These are phyloP conservation scores for Phytophthora agathidicida DNA, from an alignment of 352 stramenopile genomes.

Conservation along the genomic window DNA sequence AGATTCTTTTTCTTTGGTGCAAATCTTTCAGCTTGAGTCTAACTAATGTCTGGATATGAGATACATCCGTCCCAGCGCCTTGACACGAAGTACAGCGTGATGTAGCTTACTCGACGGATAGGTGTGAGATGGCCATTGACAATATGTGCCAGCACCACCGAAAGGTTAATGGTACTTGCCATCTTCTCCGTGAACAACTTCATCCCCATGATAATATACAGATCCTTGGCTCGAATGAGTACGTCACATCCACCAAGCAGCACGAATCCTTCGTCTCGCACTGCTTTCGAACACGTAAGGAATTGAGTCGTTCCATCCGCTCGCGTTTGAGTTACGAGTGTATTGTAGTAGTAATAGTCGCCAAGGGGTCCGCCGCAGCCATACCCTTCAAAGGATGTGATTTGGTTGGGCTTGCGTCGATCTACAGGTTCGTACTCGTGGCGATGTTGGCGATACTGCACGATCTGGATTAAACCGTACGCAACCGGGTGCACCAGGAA, in stretches of 20 bases:
- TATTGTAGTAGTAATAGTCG: conserved; percentile 53
- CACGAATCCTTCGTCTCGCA: conserved; percentile 45
- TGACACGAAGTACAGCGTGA: conserved; percentile 26
- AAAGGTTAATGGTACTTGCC: conserved; percentile 39
- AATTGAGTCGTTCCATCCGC: conserved; percentile 21
- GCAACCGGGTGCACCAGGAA: conserved; percentile 35
- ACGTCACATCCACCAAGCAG: conserved; percentile 38
- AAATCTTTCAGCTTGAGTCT: not conserved
- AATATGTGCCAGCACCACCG: conserved; percentile 37
- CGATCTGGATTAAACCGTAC: conserved; percentile 42
- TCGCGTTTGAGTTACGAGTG: conserved; percentile 28
- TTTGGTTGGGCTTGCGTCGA: conserved; percentile 21
- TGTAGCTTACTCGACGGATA: conserved; percentile 38
- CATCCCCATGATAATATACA: conserved; percentile 44
- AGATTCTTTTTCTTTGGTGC: too few relatives aligned
- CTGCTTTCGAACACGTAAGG: conserved; percentile 39
- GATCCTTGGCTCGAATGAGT: conserved; percentile 42
- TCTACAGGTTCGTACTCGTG: conserved; percentile 38
- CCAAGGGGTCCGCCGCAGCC: conserved; percentile 34
- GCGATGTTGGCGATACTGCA: conserved; percentile 35
- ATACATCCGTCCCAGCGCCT: conserved; percentile 36
- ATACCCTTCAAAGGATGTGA: conserved; percentile 45
- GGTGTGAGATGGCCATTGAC: conserved; percentile 30
- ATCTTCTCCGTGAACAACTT: conserved; percentile 31
- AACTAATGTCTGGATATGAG: conserved; percentile 44